Percentiles rank a stretch among this genome's conserved stretches.
Conservation (phyloP, 1,284 basidiomycete genomes). For the Ganoderma lucidum region DNA sequence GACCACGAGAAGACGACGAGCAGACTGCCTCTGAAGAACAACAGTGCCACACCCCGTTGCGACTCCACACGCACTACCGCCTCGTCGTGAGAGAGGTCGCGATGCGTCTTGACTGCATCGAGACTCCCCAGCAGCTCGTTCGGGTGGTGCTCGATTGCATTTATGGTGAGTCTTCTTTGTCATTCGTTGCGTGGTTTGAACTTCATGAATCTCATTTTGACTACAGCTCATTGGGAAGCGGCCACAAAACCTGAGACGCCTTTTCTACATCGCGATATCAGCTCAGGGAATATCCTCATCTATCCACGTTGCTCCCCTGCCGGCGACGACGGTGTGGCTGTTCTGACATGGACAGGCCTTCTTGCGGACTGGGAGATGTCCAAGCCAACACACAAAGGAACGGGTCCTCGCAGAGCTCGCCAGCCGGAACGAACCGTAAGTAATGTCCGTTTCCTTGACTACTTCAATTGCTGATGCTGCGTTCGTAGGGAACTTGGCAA, state of each 20-base stretch:
- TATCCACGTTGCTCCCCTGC: not conserved
- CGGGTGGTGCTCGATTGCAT: slow-evolving; percentile 8
- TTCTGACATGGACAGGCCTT: not conserved
- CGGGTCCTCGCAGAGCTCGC: not conserved
- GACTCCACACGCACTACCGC: slow-evolving; percentile 8
- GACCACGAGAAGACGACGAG: not conserved
- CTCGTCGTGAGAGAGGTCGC: slow-evolving; percentile 13
- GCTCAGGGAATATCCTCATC: slow-evolving; percentile 10
- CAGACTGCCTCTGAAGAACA: too few species aligned
- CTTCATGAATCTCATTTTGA: not conserved
- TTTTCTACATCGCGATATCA: slow-evolving; percentile 7
- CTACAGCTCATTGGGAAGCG: not conserved
- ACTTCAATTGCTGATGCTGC: too few species aligned
- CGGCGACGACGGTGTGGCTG: not conserved
- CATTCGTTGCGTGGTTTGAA: not conserved
- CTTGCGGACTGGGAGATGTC: slow-evolving; percentile 15
- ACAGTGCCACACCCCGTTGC: not conserved
- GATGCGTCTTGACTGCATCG: not conserved
- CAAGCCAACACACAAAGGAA: not conserved
- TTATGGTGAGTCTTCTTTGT: not conserved
- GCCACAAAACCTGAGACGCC: not conserved
- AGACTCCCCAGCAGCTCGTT: not conserved
- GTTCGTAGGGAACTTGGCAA: slow-evolving; percentile 4
- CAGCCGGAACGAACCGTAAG: slow-evolving; percentile 5
- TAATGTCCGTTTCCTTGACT: not conserved